Conservation (phyloP, 2,329 filamentous ascomycete genomes). For the Fusarium algeriense region DNA sequence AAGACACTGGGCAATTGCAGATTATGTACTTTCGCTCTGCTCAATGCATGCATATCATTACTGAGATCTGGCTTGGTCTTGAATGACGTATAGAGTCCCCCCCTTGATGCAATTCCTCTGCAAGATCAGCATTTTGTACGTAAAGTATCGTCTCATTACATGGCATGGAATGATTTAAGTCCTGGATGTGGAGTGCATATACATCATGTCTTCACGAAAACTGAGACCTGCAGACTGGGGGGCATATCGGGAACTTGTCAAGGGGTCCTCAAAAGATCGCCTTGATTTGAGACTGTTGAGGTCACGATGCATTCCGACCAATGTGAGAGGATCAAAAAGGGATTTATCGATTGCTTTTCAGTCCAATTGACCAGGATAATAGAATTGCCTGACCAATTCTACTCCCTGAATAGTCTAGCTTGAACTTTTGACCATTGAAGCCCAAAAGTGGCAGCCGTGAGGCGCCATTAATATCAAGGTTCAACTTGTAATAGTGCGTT, state of each 20-base stretch:
- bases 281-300: constrained; percentile 10
- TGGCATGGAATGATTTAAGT: background rate
- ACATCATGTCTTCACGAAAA: background rate
- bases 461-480: too few species aligned
- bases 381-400: too few species aligned
- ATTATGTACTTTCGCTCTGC: background rate
- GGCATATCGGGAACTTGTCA: background rate
- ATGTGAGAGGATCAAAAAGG: background rate
- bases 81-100: background rate
- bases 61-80: too few species aligned
- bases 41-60: background rate
- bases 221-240: background rate
- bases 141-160: background rate
- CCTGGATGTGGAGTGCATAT: background rate
- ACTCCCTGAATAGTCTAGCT: too few species aligned
- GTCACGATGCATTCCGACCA: background rate
- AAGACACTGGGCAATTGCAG: rapidly evolving
- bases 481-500: too few species aligned
- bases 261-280: background rate
- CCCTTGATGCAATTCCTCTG: rapidly evolving
- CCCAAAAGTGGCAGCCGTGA: too few species aligned
- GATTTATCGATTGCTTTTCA: background rate
- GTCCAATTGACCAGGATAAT: too few species aligned
- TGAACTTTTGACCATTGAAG: too few species aligned
- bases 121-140: background rate